Base-by-base conservation (phyloP, 202 grass and related monocot species). In the Hordeum pubiflorum region DNA sequence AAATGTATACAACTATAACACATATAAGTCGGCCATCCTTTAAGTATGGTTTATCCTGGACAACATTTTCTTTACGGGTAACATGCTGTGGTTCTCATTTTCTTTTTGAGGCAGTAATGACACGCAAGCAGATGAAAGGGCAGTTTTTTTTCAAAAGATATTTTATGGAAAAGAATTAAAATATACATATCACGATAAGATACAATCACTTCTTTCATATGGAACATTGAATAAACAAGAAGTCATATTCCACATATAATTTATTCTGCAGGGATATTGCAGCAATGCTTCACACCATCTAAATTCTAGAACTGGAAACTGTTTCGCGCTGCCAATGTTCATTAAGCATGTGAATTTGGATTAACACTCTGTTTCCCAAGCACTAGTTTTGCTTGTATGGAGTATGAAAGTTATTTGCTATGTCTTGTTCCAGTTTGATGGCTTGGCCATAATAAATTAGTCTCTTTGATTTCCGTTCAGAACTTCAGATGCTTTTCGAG, bases 1-100 rank as follows among this genome's bases (percentile, higher is more conserved):
- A 77, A 75, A 60, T 85, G 27, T 87, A 75, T 32, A 79, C 20
- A 69, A 64, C 31, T 83, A 36, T n/a, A 34, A 69, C 20, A 58
- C 10, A 69, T 57, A 71, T 43, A 58, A 52, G 15, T 58, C 46
- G 62, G 38, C 21, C 34, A 12, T 79, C 44, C 46, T 21, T 76
- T 73, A 2, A 82, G 22, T 57, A 54, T 36, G 48, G 33, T 76
- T 82, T 79, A 57, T 59, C 44, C 56, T 61, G 67, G 40, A 56
- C 33, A 86, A 74, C 43, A 34, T 58, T 62, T 50, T 63, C 31
- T 14, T 64, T 82, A 50, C 14, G 31, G 5, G 5, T 46, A 23
- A 6, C 34, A 26, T 10, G 36, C 13, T 58, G 12, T 33, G 36
- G 24, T 80, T 69, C 14, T 37, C 63, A 14, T 54, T 62, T 61